Base-by-base conservation (phyloP, 257 asterid species). In the Osmanthus fragrans region DNA sequence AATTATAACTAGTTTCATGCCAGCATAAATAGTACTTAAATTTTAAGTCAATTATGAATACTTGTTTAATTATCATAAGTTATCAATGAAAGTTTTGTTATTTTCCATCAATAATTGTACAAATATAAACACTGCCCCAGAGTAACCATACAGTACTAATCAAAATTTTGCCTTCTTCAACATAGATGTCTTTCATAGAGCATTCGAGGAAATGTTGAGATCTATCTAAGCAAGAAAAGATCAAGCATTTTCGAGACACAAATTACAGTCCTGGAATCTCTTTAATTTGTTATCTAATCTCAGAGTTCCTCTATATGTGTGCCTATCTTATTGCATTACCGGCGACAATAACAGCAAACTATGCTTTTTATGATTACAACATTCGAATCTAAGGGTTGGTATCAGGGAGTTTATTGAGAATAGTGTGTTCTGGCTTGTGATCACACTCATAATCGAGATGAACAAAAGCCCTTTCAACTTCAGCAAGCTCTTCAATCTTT, bases 371-470 rank as follows among this genome's bases (percentile, higher is more conserved):
- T 12, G 39, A 2, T 29, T 1, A 27, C 7, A 73, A 6, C 23
- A 32, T 29, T 19, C 10, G 12, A 54, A n/a, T 4, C 66, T 75
- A 87, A 13, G 92, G 85, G 73, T 87, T 88, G 3, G 70, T 78
- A 51, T 82, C 82, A 4, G 97, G 97, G 73, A 92, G 90, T 85
- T 85, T 88, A 64, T 86, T 85, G 77, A 87, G 89, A 74, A 92
- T 65, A 23, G 92, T 87, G 81, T 92, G 97, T 77, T 92, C 96
- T 1, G 97, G 97, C 81, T 92, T 92, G 79, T 92, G 97, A 71
- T 90, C 92, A 76, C 96, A 92, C 81, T 92, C 97, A 67, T 82
- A 92, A 73, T 91, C 97, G 18, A 91, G 92, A 82, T 91, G 97
- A 33, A 91, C 97, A 45, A 91, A 91, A 4, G 97, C 97, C 64